Base-by-base conservation (phyloP, 163 green algal genomes). In the Volvox carteri region DNA sequence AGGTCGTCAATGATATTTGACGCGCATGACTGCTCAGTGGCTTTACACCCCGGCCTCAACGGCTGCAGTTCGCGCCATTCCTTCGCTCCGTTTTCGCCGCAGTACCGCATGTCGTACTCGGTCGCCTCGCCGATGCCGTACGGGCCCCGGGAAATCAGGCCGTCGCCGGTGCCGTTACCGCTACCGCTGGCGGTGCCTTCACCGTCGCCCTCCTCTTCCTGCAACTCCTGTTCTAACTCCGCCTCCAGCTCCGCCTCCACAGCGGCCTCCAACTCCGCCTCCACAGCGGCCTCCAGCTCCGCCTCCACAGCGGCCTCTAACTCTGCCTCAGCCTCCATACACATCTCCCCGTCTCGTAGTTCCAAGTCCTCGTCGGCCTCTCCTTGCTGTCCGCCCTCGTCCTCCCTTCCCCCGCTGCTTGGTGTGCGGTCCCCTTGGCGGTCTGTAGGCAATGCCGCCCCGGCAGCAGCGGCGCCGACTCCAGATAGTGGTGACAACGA, bases 201-300 rank as follows among this genome's bases (percentile, higher is more conserved):
- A 28, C 72, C 72, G 39, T 23, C 72, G 21, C 72, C 25, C 19
- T 56, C 72, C 70, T 9, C 70, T 41, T 30, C 70, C 41, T 78
- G 28, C 70, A 56, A 6, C 33, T 37, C 67, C 16, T 48, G 33
- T 12, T 77, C 67, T 9, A 77, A 12, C 16, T 18, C 39, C 70
- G 19, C 37, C 37, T 78, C 70, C 41, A 33, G 12, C 9, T 52
- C 70, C 37, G 19, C 70, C 70, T 78, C 70, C 70, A 23, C 70
- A 1, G 42, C 70, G 39, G 70, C 70, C 37, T 78, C 39, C 48
- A 72, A 72, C 60, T 72, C 60, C 60, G 60, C 60, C 60, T 72
- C 60, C 60, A 28, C 60, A 2, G 25, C 39, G 8, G 37, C 37
- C 70, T 78, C 70, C 70, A 37, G 33, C 3, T 30, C 70, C 70